Evolutionary conservation across 495 filamentous ascomycete genomes (phyloP), one percentile per base, ranked within the genome.

Genomic region (Neurospora intermedia): DNA sequence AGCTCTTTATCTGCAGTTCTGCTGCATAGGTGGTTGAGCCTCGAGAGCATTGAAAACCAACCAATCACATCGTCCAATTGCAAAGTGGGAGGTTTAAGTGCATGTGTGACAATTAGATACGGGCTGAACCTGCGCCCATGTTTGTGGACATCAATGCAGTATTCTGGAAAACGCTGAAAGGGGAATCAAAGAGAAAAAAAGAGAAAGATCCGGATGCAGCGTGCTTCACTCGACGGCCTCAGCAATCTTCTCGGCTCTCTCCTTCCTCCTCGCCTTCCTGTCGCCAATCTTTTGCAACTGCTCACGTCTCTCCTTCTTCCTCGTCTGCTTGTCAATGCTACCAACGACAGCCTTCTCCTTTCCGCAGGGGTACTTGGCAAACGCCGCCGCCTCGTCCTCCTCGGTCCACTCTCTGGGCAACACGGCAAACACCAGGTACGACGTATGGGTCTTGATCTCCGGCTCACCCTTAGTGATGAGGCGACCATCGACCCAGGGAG

Each of bases 381-480:
- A 81, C 40, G 89, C 92, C 18, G 82, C 85, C n/a, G 85, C 84
- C 82, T 99, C 96, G 76, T 97, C 92, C 75, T 91, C 92, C 69
- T 89, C 91, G 0, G 83, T 89, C 96, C 96, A 98, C 70, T 91
- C 91, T 69, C 89, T 84, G 15, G 96, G 96, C 71, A 99, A 82
- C 6, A 96, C 83, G 2, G 96, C 96, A 87, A 99, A 99, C 7
- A 96, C 91, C 18, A 99, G 86, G 81, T 98, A 99, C 15, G 90
- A 93, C 0, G 96, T 99, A 81, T 99, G 96, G 11, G 89, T 94
- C 87, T 97, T 97, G 41, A 98, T 81, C 82, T 99, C 94, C 2
- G 89, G 85, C 82, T 98, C 96, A 6, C 90, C 87, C 35, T 94
- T 88, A 74, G 94, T 92, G 11, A 92, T 85, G 71, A 98, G 75